Evolutionary conservation across 2,329 filamentous ascomycete species (phyloP), one percentile per base, ranked within the genome.

Genomic region (Orbilia javanica): DNA sequence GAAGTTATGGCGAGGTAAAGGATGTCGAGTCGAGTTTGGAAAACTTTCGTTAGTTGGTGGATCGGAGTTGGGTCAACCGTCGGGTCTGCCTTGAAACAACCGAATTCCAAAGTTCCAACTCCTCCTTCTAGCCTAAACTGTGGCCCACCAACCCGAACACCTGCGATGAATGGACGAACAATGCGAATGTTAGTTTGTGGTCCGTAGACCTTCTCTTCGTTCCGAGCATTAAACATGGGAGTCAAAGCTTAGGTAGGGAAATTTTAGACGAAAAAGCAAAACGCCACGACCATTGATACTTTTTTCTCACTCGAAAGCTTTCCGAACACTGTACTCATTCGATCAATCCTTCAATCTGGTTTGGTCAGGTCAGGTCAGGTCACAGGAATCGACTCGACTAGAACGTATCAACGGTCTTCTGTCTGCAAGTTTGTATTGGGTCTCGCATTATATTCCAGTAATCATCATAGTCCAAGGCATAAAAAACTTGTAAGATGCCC

Each of bases 391-490:
- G 72, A 70, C 72, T 55, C 57, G 73, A 77, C 73, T 77, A 77
- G 73, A 71, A 55, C 73, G 25, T 63, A n/a, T n/a, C 48, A 25
- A 75, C 55, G 67, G 57, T 34, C n/a, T n/a, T n/a, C n/a, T n/a
- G n/a, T n/a, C 70, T 77, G 73, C 73, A 77, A 60, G 65, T 50
- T 66, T 66, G 44, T 71, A 75, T 75, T 68, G 71, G 67, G 44
- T 36, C 48, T 73, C 50, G 69, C 69, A 73, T 73, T 34, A 42
- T 66, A 65, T 73, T 57, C 66, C 69, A 66, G 69, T 73, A 73
- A 73, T 73, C 69, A 72, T 39, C 18, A 63, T 53, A 53, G 44
- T 44, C 55, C 22, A 57, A 57, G 57, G 57, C 46, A 48, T 31
- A 57, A 64, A 72, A 66, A 73, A 73, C 69, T 65, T 73, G 69